Evolutionary conservation across 2,329 filamentous ascomycete species (phyloP).

Genomic region (Aureobasidium uvarum): DNA sequence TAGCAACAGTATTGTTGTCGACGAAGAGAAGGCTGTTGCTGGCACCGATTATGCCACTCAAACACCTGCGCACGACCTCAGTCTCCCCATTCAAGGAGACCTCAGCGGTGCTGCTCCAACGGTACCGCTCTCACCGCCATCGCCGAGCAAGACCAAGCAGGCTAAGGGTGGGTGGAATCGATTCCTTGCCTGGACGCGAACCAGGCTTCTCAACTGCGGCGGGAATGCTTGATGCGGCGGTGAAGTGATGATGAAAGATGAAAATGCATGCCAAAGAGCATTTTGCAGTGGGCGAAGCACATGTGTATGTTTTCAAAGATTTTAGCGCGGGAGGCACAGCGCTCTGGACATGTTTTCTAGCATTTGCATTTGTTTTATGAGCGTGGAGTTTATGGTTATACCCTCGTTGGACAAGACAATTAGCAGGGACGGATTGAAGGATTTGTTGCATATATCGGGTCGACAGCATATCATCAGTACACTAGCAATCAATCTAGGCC

Average conservation of each 20-base stretch:
- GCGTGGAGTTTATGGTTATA: slow-evolving; percentile 27
- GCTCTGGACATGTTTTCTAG: slow-evolving; percentile 1
- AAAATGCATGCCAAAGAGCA: background rate
- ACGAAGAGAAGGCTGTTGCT: slow-evolving; percentile 33
- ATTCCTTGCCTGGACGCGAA: slow-evolving; percentile 58
- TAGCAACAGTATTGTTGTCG: slow-evolving; percentile 25
- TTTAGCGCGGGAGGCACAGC: slow-evolving; percentile 5
- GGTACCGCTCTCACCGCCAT: slow-evolving; percentile 28
- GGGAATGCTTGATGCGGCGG: slow-evolving; percentile 4
- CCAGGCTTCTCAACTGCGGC: slow-evolving; percentile 53
- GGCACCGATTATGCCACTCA: slow-evolving; percentile 43
- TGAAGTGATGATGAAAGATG: background rate
- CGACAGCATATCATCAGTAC: slow-evolving; percentile 9
- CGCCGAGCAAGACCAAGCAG: slow-evolving; percentile 36
- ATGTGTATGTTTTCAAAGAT: background rate
- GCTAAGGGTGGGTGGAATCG: slow-evolving; percentile 52
- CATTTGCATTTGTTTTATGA: slow-evolving; percentile 24
- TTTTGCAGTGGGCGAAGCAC: background rate
- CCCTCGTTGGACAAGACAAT: slow-evolving; percentile 13
- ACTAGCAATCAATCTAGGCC: background rate
- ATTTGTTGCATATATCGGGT: slow-evolving; percentile 4
- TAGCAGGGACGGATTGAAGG: background rate
- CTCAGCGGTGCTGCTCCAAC: slow-evolving; percentile 38
- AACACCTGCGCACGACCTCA: slow-evolving; percentile 38
- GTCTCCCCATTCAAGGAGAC: slow-evolving; percentile 35